Evolutionary conservation across 805 yeast species (phyloP), one percentile per base, ranked within the genome.

Genomic region (Jamesozyma gamospora): DNA sequence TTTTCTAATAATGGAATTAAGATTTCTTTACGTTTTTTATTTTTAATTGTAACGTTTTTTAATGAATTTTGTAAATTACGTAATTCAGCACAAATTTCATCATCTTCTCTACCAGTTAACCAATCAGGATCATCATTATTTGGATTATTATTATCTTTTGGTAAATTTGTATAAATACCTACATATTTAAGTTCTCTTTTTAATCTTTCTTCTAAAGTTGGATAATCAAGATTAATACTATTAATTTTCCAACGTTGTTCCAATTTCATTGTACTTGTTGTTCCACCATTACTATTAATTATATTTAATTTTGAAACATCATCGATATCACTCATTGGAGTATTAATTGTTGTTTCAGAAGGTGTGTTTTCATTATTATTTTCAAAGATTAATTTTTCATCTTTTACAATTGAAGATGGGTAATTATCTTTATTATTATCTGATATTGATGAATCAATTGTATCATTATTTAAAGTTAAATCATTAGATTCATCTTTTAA

Each of bases 101-200:
- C 99, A 59, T 92, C 99, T 55, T 92, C 96, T 42, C 82, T 74
- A 30, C 78, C 77, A 36, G 71, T 70, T 12, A 80, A 63, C 96
- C 96, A 88, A 44, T 67, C 66, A 11, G 70, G 64, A 25, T 64
- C 67, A 10, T 47, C 55, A n/a, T 56, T 58, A 34, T 42, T 45
- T 13, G 46, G 45, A 28, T 44, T 47, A 34, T 52, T 56, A 15
- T 58, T 63, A 42, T 55, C 62, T 40, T 52, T 53, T 4, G 64
- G 63, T 29, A 63, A 35, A 43, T 80, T 82, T 77, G 79, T 75
- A 52, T 85, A 79, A 3, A 92, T 85, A 0, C 98, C 98, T 41
- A 92, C 85, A 55, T 82, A 86, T 48, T 83, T 78, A 50, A 92
- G 67, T 57, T 92, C 98, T 35, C 95, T 70, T 56, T 84, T 82